These are phyloP conservation scores for Adansonia madagascariensis DNA, from an alignment of 441 rosid species.

Conservation along the genomic window DNA sequence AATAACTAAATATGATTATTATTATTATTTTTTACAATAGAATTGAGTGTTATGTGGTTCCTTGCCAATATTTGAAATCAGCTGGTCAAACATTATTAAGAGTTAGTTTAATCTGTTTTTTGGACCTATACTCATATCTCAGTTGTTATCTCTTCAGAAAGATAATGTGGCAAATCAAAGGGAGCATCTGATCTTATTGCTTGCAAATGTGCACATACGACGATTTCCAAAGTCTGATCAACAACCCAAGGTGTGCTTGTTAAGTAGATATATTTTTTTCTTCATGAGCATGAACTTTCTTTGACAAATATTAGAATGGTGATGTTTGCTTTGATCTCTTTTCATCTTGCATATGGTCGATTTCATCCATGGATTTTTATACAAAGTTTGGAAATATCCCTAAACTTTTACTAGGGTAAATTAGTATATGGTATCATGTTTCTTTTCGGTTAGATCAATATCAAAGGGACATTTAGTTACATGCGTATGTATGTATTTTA, in stretches of 20 bases:
- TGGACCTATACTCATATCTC: constrained; percentile 14
- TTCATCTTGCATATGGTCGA: neutral
- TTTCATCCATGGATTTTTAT: neutral
- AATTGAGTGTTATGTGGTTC: constrained; percentile 4
- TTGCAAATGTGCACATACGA: constrained; percentile 96
- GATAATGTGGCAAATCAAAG: constrained; percentile 98
- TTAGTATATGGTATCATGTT: neutral
- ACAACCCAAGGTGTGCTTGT: constrained; percentile 86
- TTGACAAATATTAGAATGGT: neutral
- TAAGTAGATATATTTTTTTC: neutral
- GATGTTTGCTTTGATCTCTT: neutral
- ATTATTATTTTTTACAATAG: neutral
- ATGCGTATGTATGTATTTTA: neutral
- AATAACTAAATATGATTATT: neutral
- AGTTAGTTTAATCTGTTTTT: constrained; percentile 14
- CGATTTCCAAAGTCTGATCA: constrained; percentile 97
- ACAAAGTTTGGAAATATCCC: neutral
- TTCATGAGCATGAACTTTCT: constrained; percentile 9
- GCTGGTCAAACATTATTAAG: constrained; percentile 4
- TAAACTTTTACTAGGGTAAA: neutral
- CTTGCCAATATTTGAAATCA: constrained; percentile 16
- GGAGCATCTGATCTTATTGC: constrained; percentile 90
- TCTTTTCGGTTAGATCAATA: neutral
- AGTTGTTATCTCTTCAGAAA: constrained; percentile 57
- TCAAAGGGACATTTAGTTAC: neutral